Evolutionary conservation across 192 early-diverging fungal genomes (phyloP).

Genomic region (Backusella australiensis): DNA sequence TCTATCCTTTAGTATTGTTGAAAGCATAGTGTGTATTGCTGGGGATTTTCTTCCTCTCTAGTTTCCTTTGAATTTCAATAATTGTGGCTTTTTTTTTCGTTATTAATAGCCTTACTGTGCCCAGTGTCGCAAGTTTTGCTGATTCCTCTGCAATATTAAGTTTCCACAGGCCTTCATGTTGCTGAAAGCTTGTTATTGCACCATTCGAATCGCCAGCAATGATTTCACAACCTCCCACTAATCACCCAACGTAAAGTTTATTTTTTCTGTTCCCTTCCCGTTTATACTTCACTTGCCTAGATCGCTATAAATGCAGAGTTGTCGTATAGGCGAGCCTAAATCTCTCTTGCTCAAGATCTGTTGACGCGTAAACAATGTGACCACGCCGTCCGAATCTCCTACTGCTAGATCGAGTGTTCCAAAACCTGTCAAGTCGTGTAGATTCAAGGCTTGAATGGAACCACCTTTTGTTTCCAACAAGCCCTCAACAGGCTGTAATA

Average conservation of each 20-base stretch:
- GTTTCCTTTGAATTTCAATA: not conserved
- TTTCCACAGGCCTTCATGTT: slow-evolving; percentile 27
- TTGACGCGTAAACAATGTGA: slow-evolving; percentile 30
- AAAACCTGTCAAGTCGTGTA: slow-evolving; percentile 34
- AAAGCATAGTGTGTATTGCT: slow-evolving; percentile 28
- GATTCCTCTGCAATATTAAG: slow-evolving; percentile 35
- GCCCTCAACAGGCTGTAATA: slow-evolving; percentile 21
- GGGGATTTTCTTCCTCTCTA: slow-evolving; percentile 22
- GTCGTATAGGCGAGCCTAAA: slow-evolving; percentile 22
- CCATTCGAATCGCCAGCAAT: slow-evolving; percentile 35
- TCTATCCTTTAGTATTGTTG: slow-evolving; percentile 21
- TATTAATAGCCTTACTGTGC: not conserved
- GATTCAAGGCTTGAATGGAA: slow-evolving; percentile 31
- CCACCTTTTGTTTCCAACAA: slow-evolving; percentile 41
- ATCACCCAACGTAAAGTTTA: not conserved
- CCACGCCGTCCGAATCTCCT: slow-evolving; percentile 35
- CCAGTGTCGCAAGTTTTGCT: slow-evolving; percentile 9
- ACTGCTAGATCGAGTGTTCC: slow-evolving; percentile 30
- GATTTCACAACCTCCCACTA: slow-evolving; percentile 37
- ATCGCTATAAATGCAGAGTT: slow-evolving; percentile 30
- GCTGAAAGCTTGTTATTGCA: slow-evolving; percentile 28
- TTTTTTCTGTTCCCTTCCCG: not conserved
- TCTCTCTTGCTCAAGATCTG: slow-evolving; percentile 31
- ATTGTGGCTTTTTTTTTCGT: not conserved
- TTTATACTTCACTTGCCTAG: slow-evolving; percentile 13